Conservation (phyloP, 2,329 filamentous ascomycete genomes). For the Pseudodiploospora longispora region DNA sequence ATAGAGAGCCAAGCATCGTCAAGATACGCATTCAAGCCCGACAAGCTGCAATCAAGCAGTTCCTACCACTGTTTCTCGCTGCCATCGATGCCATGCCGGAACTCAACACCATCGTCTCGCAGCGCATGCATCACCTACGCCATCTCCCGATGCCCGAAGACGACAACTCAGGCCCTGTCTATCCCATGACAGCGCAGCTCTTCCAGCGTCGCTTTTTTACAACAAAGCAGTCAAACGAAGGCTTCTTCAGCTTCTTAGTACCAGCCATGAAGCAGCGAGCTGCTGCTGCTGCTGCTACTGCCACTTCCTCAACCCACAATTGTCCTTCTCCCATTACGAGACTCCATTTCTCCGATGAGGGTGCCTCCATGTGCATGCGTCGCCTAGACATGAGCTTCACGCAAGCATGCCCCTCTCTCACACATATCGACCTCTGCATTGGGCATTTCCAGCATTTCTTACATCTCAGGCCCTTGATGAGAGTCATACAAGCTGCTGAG, state of each 20-base stretch:
- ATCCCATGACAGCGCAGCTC: background rate
- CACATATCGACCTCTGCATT: background rate
- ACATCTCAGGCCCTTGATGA: too few relatives aligned
- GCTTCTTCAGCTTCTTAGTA: background rate
- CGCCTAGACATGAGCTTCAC: background rate
- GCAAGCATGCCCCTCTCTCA: background rate
- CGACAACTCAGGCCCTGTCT: background rate
- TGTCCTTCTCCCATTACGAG: background rate
- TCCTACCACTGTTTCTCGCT: background rate
- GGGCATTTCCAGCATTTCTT: background rate
- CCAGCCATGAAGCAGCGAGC: background rate
- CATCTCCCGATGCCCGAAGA: background rate
- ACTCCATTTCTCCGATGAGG: background rate
- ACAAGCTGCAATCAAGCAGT: background rate
- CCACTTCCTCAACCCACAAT: background rate
- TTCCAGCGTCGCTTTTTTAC: background rate
- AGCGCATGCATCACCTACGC: background rate
- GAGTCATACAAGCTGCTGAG: too few relatives aligned
- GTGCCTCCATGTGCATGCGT: background rate
- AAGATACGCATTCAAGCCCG: background rate
- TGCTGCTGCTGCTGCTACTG: too few relatives aligned
- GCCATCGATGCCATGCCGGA: background rate
- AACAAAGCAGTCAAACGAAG: background rate
- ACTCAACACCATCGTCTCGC: background rate
- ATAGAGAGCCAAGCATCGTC: too few relatives aligned